phyloP scores from a whole-genome alignment of 108 stramenopile genomes.

The Nannochloropsis salina region DNA sequence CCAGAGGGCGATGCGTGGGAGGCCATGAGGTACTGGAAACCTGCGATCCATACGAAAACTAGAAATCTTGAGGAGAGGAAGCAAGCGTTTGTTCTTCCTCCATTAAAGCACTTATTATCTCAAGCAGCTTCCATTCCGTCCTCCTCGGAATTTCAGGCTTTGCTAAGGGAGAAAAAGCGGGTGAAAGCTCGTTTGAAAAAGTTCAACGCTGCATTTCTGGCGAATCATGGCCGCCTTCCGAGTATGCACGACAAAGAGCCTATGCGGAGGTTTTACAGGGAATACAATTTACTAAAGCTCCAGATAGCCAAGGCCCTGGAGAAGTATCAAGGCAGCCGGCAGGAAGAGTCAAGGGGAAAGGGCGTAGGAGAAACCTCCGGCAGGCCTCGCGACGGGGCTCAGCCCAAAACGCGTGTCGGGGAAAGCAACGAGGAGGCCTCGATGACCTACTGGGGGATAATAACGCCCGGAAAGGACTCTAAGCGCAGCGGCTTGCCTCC shows the following conservation, averaged over 20 bases:
- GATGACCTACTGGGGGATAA: neutral
- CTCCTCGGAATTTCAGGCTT: neutral
- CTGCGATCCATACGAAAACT: too few relatives aligned
- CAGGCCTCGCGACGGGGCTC: neutral
- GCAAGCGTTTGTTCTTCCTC: too few relatives aligned
- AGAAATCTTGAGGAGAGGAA: too few relatives aligned
- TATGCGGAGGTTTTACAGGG: neutral
- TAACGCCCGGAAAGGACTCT: neutral
- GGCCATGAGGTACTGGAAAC: too few relatives aligned
- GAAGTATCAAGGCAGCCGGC: neutral
- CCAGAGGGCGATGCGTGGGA: too few relatives aligned
- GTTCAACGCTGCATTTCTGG: neutral
- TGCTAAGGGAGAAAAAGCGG: neutral
- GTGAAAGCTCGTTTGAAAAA: neutral
- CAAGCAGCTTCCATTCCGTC: neutral
- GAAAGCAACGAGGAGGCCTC: neutral
- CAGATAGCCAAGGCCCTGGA: neutral
- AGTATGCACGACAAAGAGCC: neutral
- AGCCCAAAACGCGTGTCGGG: neutral
- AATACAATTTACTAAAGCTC: neutral
- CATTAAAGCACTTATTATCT: too few relatives aligned
- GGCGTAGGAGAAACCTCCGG: neutral
- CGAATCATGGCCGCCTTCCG: neutral
- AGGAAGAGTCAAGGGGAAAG: neutral
- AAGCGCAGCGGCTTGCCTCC: neutral